Evolutionary conservation across 2,329 filamentous ascomycete species (phyloP), one percentile per base, ranked within the genome.

Genomic region (Penicillium crustosum): DNA sequence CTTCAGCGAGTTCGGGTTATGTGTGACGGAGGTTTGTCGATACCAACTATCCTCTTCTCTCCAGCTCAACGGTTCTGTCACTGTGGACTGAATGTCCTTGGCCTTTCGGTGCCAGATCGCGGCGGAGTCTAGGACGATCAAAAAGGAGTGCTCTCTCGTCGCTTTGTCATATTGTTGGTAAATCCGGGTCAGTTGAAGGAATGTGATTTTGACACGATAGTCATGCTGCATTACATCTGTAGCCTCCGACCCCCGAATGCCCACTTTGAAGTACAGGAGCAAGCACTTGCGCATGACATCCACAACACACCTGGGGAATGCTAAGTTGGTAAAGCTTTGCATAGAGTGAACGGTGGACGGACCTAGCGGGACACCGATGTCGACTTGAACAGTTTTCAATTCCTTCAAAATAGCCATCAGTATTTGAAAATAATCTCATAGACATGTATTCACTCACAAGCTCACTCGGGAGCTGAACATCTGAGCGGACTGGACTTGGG

Each of bases 11-110:
- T 69, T 62, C 9, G 76, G 75, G 36, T 78, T 68, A 55, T 79
- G 77, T n/a, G 83, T 78, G 25, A 90, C 82, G 60, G 86, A 81
- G 0, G 86, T 89, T 64, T 88, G 85, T 21, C 88, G 81, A 56
- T 79, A 84, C 86, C 86, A 89, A 0, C 78, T 75, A 61, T 84
- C 79, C 59, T 77, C 77, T 23, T 84, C 82, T 45, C 71, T 78
- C 86, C 86, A 89, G n/a, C 52, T 68, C 15, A 70, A 63, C 49
- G 73, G 67, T 12, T 73, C 67, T 7, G 76, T 69, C 61, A 84
- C 81, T 2, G 79, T 81, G 9, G 62, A 36, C 17, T 65, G 61
- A 23, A 70, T 63, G 39, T 76, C 66, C 39, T 68, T 64, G 19
- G 73, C 61, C 49, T 71, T 77, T 49, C 75, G 74, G 65, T 75